Evolutionary conservation across 2,329 filamentous ascomycete genomes (phyloP), one percentile per base, ranked within the genome.

Genomic region (Chrysosporium queenslandicum): DNA sequence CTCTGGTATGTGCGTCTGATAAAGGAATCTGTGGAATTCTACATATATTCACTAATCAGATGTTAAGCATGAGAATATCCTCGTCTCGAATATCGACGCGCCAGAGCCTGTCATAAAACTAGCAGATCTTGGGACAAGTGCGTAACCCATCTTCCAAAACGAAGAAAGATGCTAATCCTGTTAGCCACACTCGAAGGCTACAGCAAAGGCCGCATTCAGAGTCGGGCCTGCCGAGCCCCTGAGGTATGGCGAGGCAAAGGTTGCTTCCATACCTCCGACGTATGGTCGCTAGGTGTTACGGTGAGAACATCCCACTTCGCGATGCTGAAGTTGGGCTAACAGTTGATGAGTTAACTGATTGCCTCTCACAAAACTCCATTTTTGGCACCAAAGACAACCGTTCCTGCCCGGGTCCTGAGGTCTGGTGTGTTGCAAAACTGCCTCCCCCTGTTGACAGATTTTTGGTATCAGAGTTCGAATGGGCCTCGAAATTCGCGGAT

Each of bases 241-340:
- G 50, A 55, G 42, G 53, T 55, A 49, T 53, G 53, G 53, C 36
- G 32, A 46, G 50, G 37, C 32, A 46, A 48, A 16, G 43, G 50
- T 30, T 48, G 50, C 39, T 55, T 48, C 32, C 53, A 55, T 53
- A 23, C 27, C 25, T 52, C 53, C 2, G 53, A 55, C 50, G 45
- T 55, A 21, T 55, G 50, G 53, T 55, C 53, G 45, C 45, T 55
- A 49, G 53, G 43, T 37, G 49, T 46, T 30, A 52, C 50, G 14
- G 49, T 55, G 18, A 42, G 53, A 30, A 30, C 11, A 12, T 34
- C 45, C 18, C 23, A 9, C 23, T 7, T 42, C 11, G 20, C 21
- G 21, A 11, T 21, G 30, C 46, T 14, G 11, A 37, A 39, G 3
- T 5, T n/a, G 7, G 3, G 46, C 32, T 46, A 52, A 52, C 21